These are phyloP conservation scores for Botrytis cinerea DNA, from an alignment of 2,329 filamentous ascomycete genomes.

Conservation along the genomic window DNA sequence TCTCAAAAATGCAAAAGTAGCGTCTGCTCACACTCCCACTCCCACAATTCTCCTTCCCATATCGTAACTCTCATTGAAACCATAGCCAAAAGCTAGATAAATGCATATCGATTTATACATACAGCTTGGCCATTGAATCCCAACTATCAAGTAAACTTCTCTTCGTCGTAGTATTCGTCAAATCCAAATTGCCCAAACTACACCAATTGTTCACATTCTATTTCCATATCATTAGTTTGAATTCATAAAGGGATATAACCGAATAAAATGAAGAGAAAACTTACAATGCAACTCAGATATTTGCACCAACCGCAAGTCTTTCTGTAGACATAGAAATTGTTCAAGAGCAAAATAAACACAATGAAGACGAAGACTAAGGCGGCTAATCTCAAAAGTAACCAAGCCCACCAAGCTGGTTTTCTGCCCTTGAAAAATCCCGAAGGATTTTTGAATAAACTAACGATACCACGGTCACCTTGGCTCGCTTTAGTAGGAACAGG, in stretches of 20 bases:
- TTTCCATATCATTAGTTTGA: conserved; percentile 54
- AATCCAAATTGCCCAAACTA: conserved; percentile 45
- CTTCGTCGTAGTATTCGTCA: conserved; percentile 32
- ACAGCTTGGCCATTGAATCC: conserved; percentile 33
- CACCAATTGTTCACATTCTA: conserved; percentile 73
- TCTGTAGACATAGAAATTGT: conserved; percentile 85
- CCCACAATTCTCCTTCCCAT: not conserved
- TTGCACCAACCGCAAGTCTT: conserved; percentile 89
- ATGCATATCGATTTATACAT: conserved; percentile 11
- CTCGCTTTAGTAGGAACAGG: conserved; percentile 55
- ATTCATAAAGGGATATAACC: not conserved
- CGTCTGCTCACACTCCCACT: not conserved
- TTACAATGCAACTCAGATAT: conserved; percentile 88
- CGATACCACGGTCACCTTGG: conserved; percentile 36
- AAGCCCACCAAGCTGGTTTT: conserved; percentile 94
- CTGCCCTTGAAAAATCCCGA: conserved; percentile 86
- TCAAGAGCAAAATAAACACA: conserved; percentile 81
- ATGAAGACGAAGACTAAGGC: conserved; percentile 79
- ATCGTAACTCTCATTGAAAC: not conserved
- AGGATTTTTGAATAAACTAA: conserved; percentile 59
- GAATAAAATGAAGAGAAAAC: conserved; percentile 45
- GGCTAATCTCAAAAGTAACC: conserved; percentile 85
- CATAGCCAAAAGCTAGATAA: not conserved
- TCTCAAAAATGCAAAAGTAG: not conserved
- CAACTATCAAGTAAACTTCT: conserved; percentile 35